These are phyloP conservation scores for Fusarium palustre DNA, from an alignment of 2,329 filamentous ascomycete species.

Conservation along the genomic window DNA sequence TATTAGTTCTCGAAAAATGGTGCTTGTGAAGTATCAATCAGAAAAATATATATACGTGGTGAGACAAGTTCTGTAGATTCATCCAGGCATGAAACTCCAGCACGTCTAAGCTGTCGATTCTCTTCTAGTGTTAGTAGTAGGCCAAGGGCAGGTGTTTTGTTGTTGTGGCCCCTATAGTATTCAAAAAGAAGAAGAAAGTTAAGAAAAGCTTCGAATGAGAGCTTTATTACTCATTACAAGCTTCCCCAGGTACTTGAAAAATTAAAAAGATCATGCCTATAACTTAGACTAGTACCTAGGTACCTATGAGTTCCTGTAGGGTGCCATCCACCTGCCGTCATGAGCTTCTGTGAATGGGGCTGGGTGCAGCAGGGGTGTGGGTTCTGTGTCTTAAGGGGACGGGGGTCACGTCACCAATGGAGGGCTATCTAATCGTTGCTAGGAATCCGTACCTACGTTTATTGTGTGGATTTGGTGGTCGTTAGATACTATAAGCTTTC, in stretches of 20 bases:
- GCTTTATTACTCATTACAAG: background rate
- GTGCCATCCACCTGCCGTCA: slow-evolving; percentile 12
- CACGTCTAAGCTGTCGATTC: too few species aligned
- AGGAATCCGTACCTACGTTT: slow-evolving; percentile 22
- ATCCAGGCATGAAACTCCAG: background rate
- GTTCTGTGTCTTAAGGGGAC: background rate
- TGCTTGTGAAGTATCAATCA: background rate
- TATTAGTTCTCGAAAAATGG: background rate
- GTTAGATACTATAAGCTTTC: slow-evolving; percentile 10
- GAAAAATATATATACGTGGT: background rate
- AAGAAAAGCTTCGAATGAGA: background rate
- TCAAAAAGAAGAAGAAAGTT: background rate
- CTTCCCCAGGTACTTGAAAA: background rate
- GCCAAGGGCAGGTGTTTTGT: background rate
- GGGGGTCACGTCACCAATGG: slow-evolving; percentile 38
- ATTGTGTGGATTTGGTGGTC: slow-evolving; percentile 36
- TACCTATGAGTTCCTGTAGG: background rate
- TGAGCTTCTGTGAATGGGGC: slow-evolving; percentile 9
- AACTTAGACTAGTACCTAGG: too few species aligned
- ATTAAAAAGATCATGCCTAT: background rate
- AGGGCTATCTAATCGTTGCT: slow-evolving; percentile 14
- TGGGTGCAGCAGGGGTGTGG: slow-evolving; percentile 15
- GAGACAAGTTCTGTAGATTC: background rate
- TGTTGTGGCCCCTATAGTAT: background rate
- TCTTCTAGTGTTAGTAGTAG: background rate